Evolutionary conservation across 208 protist species (phyloP).

Genomic region (Angomonas ambiguus): DNA sequence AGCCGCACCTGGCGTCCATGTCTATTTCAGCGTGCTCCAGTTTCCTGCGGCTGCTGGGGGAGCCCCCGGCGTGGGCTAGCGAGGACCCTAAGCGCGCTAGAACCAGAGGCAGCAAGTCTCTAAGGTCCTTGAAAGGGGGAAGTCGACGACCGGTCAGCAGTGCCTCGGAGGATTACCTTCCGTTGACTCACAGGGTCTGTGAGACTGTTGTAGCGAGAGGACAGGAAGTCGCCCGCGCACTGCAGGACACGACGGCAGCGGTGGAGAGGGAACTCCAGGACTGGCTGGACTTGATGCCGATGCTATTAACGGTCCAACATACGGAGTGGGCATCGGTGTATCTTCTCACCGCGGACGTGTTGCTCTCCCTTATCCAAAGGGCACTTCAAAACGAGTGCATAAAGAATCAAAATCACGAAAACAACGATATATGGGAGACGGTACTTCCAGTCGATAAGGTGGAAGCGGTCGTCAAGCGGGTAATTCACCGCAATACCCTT

Average conservation of each 20-base stretch:
- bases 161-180: not conserved
- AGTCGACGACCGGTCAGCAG: not conserved
- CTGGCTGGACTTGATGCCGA: constrained; percentile 15
- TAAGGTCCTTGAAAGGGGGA: not conserved
- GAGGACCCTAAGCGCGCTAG: not conserved
- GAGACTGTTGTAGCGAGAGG: not conserved
- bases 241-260: not conserved
- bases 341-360: constrained; percentile 28
- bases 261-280: not conserved
- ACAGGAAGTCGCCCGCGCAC: not conserved
- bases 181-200: not conserved
- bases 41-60: constrained; percentile 20
- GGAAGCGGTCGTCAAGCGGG: constrained; percentile 23
- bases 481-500: constrained; percentile 49
- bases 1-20: constrained; percentile 14
- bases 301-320: constrained; percentile 38
- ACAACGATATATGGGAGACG: not conserved
- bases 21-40: not conserved
- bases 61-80: not conserved
- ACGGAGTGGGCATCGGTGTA: constrained; percentile 51
- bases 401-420: not conserved
- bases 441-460: constrained; percentile 15
- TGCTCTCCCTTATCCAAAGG: constrained; percentile 12
- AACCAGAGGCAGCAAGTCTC: constrained; percentile 2
- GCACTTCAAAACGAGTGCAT: constrained; percentile 6